Evolutionary conservation across 129 eudicot species (phyloP), one percentile per base, ranked within the genome.

Genomic region (Oenanthe sinensis): DNA sequence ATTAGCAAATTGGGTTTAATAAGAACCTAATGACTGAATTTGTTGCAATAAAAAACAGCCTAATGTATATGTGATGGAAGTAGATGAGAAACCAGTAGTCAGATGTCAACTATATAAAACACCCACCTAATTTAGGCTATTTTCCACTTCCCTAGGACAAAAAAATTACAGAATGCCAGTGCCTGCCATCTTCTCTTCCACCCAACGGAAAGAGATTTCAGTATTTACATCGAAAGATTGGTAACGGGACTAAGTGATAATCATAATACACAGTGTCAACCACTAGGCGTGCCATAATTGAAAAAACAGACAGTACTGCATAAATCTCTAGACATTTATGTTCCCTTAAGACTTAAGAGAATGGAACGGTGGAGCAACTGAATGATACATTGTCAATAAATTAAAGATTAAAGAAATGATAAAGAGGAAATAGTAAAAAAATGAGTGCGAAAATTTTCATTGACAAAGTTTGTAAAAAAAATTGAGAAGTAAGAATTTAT

Each of bases 1-100:
- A 40, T 20, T 37, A 70, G 69, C 16, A 77, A 82, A 80, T 12
- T 72, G 46, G 71, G 68, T 77, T 60, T 62, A 24, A 76, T 74
- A 77, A 76, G 44, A 42, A 40, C n/a, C 30, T 40, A 43, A 65
- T 22, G 20, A 13, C 20, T 30, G 72, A 42, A 1, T 28, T 30
- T 28, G 2, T 30, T 67, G 9, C 42, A 60, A 60, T 24, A 24
- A 12, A 60, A 60, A 60, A 67, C 42, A 67, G 72, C 22, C 40
- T 13, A 67, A 4, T 30, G 42, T 26, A 67, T 33, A 5, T 3
- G 71, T 13, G 19, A 63, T 63, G 19, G 0, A 63, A 28, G 71
- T 63, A 28, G 26, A 67, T 26, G 40, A 67, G 72, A 8, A 67
- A 14, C 71, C 6, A 13, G n/a, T 28, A 28, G 40, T 67, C 20